Evolutionary conservation across 208 protist species (phyloP), one percentile per base, ranked within the genome.

Genomic region (Paratrypanosoma confusum): DNA sequence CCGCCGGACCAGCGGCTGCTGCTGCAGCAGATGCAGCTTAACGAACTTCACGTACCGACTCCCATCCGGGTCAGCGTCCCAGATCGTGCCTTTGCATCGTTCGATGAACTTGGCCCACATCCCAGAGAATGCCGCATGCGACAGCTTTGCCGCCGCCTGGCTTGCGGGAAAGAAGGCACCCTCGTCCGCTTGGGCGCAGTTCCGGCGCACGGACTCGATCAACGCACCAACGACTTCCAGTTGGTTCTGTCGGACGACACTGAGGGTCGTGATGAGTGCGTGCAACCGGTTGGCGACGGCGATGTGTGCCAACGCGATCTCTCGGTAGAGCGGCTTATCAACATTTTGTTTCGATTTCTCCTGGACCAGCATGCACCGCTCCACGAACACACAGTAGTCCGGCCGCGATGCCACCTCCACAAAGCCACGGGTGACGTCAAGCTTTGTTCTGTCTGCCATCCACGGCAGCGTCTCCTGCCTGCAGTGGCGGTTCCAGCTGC

Each of bases 341-440:
- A 62, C 78, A 13, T 51, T n/a, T n/a, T n/a, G n/a, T n/a, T n/a
- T n/a, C n/a, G n/a, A n/a, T n/a, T n/a, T 52, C 50, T 93, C 77
- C 39, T 60, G 48, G 13, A 57, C 50, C 11, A 82, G 36, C 11
- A 64, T 54, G 49, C 84, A 93, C 14, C 69, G 61, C 54, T 72
- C 67, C 32, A 84, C 50, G 47, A 93, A 89, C 4, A 43, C 46
- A 50, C 73, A 79, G 59, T 85, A 93, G 42, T 87, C 80, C 8
- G 46, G 44, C 3, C 80, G 71, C 13, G 84, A 89, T 23, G 77
- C 76, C 23, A 93, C 64, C 51, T 89, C 77, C 7, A 69, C 77
- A 65, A 86, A 93, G 13, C 72, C 77, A n/a, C n/a, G n/a, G n/a
- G n/a, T n/a, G n/a, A n/a, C n/a, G n/a, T n/a, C n/a, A n/a, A n/a